Evolutionary conservation across 129 eudicot genomes (phyloP), one percentile per base, ranked within the genome.

Genomic region (Calendula officinalis): DNA sequence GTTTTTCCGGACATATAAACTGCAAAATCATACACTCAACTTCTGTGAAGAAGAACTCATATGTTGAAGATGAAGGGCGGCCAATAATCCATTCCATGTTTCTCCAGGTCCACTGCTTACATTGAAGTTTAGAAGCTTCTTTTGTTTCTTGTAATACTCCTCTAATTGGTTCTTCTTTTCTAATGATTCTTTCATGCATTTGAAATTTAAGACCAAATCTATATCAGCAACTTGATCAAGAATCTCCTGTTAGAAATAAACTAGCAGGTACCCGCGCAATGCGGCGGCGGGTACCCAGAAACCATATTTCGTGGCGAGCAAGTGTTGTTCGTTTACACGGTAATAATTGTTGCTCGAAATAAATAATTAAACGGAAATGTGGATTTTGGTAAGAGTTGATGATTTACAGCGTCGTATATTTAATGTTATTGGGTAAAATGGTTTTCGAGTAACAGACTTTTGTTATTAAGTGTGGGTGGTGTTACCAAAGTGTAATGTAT

Each of bases 1-100:
- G 68, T 64, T 63, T 57, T n/a, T n/a, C 62, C 58, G 37, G 50
- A 60, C 33, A 36, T 53, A 32, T 15, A 14, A 53, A 16, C 15
- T 5, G 38, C 47, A 33, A 70, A 70, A 48, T 86, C 44, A 86
- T 42, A 89, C 85, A 34, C 82, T 83, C 77, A 90, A 67, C 75
- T 83, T 86, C 55, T 84, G 95, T 36, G 91, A 79, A 39, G 87
- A 22, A 40, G 44, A 40, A 67, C 69, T 81, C 79, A 77, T 64
- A 66, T 84, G 95, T 75, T 81, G 95, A 69, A 90, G 95, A 74
- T 81, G 95, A 51, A 90, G 64, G n/a, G 95, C 95, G 53, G 95
- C 82, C 72, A 90, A 74, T 7, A 90, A 86, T 53, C 95, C 89
- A 55, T 86, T 71, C 95, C 95, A 90, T 17, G 91, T 72, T 47